Percentiles rank a stretch among this genome's conserved stretches.
These are phyloP conservation scores for Alternaria triticimaculans DNA, from an alignment of 2,329 filamentous ascomycete genomes.

Conservation along the genomic window DNA sequence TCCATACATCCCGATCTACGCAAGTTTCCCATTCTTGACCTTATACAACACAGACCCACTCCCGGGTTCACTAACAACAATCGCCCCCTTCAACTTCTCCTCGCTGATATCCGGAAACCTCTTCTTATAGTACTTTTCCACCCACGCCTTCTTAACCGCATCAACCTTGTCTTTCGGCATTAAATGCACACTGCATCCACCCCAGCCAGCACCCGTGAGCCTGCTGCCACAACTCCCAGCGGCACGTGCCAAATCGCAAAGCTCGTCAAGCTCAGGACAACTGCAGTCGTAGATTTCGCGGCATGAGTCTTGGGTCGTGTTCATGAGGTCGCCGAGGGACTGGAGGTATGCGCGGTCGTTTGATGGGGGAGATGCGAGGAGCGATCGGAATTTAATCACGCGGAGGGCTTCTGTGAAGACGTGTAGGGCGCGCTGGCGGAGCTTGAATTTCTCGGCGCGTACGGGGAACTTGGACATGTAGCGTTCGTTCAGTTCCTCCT, in stretches of 20 bases:
- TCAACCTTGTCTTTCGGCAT: slow-evolving; percentile 84
- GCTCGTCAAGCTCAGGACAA: slow-evolving; percentile 87
- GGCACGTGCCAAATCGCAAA: slow-evolving; percentile 78
- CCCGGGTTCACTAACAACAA: slow-evolving; percentile 88
- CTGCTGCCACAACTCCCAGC: slow-evolving; percentile 85
- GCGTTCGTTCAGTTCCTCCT: slow-evolving; percentile 73
- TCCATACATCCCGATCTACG: slow-evolving; percentile 16
- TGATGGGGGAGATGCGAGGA: slow-evolving; percentile 63
- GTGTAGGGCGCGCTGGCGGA: slow-evolving; percentile 86
- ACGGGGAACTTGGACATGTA: slow-evolving; percentile 92
- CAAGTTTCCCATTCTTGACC: slow-evolving; percentile 40
- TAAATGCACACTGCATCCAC: slow-evolving; percentile 93
- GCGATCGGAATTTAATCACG: slow-evolving; percentile 80
- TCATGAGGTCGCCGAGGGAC: slow-evolving; percentile 81
- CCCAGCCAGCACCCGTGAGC: slow-evolving; percentile 94
- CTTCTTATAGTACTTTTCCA: slow-evolving; percentile 81
- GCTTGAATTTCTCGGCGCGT: slow-evolving; percentile 83
- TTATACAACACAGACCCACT: slow-evolving; percentile 63
- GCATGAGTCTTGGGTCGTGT: slow-evolving; percentile 88
- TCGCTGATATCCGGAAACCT: slow-evolving; percentile 70
- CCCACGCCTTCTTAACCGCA: slow-evolving; percentile 76
- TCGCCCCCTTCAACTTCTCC: slow-evolving; percentile 77
- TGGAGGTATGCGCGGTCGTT: slow-evolving; percentile 70
- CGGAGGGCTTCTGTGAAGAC: slow-evolving; percentile 89
- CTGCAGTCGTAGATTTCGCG: slow-evolving; percentile 89